Percentiles rank a stretch among this genome's conserved stretches.
phyloP scores from a whole-genome alignment of 768 basidiomycete genomes.

The Lyophyllum semitale region DNA sequence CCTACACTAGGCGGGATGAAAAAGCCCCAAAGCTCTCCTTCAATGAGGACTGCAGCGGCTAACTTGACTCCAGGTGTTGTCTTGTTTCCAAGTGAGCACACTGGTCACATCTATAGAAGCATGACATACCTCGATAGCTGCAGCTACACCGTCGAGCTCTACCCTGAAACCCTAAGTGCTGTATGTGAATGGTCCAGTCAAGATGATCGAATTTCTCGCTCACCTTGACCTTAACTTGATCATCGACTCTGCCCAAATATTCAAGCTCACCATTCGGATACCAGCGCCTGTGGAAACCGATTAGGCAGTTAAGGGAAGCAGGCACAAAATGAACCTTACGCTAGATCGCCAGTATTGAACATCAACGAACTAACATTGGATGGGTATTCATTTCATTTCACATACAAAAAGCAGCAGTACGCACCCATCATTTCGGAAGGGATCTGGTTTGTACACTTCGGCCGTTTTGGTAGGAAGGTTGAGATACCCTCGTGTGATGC shows the following conservation, averaged over 20 bases:
- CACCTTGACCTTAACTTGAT: slow-evolving; percentile 65
- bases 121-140: slow-evolving; percentile 51
- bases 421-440: slow-evolving; percentile 51
- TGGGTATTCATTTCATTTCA: background rate
- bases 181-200: background rate
- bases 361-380: slow-evolving; percentile 36
- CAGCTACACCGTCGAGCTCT: slow-evolving; percentile 60
- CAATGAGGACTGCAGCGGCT: slow-evolving; percentile 54
- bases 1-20: slow-evolving; percentile 40
- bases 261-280: slow-evolving; percentile 52
- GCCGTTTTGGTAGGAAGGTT: slow-evolving; percentile 52
- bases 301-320: background rate
- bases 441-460: slow-evolving; percentile 51
- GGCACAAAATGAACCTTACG: slow-evolving; percentile 25
- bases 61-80: slow-evolving; percentile 28
- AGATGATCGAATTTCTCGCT: background rate
- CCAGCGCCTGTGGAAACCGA: slow-evolving; percentile 40
- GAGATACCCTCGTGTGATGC: slow-evolving; percentile 55
- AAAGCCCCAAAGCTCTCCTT: slow-evolving; percentile 57
- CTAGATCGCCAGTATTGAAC: slow-evolving; percentile 66
- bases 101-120: background rate
- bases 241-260: slow-evolving; percentile 57
- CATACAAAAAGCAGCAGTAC: slow-evolving; percentile 13
- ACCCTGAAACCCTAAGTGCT: slow-evolving; percentile 54
- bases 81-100: background rate